Evolutionary conservation across 2,329 filamentous ascomycete genomes (phyloP), one percentile per base, ranked within the genome.

Genomic region (Tolypocladium ophioglossoides): DNA sequence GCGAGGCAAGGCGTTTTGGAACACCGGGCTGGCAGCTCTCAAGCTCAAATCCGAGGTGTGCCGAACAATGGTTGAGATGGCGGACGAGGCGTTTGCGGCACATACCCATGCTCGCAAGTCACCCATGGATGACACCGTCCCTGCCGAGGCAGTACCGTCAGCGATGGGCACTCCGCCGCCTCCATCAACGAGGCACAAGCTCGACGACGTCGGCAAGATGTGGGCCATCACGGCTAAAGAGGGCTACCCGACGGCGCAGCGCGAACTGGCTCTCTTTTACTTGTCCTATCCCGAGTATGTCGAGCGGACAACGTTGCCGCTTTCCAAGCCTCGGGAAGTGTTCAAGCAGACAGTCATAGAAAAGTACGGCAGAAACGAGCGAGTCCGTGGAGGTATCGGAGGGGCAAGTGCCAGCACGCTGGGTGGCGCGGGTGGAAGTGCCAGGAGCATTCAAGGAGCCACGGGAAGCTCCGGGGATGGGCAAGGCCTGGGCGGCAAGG

Each of bases 191-290:
- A 80, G 84, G 49, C 85, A 89, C 69, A 83, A 80, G 54, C 82
- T 94, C 66, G 78, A 83, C 46, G 90, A 96, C 66, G 92, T 91
- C 0, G 91, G 88, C 3, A 83, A 81, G 61, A 94, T 97, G 84
- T 90, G 89, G 78, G 87, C 89, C 58, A 94, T 96, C 66, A 92
- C 91, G 1, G 94, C 94, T 18, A 94, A 91, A 67, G 94, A 99
- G 71, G 91, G 92, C 40, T 69, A 68, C 48, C 80, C 91, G 0
- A 87, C 89, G 14, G 91, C 92, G 6, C 91, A 97, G 72, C 85
- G 94, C 51, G 94, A 99, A 71, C 79, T 99, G 18, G 94, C 89
- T 2, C 87, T 96, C 58, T 87, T 97, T 63, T 97, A 96, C 68
- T 80, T 99, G 40, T 94, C 90, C 0, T 87, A 95, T 61, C 91